Base-by-base conservation (phyloP, 2,329 filamentous ascomycete genomes). In the Penicillium capsulatum region DNA sequence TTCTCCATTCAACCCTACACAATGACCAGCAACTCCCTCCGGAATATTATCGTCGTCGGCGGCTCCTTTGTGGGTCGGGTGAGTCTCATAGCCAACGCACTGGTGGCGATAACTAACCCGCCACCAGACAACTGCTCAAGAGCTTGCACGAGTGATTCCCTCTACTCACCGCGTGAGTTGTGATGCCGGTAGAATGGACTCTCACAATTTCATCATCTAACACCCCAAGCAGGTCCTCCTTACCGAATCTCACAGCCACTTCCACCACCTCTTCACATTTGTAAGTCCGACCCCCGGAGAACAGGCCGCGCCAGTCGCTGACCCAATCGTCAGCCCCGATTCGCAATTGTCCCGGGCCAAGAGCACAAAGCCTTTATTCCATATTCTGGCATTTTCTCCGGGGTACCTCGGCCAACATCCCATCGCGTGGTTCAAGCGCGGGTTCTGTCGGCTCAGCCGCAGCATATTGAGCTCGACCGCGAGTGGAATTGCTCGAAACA, bases 281-380 rank as follows among this genome's bases (percentile, higher is more conserved):
- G 59, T 63, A 49, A 46, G 55, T 28, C 22, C 22, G 7, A 7
- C 22, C 22, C 11, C 22, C 22, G n/a, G n/a, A n/a, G n/a, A n/a
- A n/a, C n/a, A n/a, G n/a, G n/a, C n/a, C n/a, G n/a, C n/a, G n/a
- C n/a, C 19, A 22, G 19, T 5, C 9, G 9, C 19, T 22, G 19
- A 22, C 19, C n/a, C 19, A 22, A 22, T 10, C 17, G 15, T n/a
- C 26, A 64, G 60, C 58, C 60, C 36, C 58, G 58, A 2, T 64
- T 64, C 36, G 58, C 61, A 2, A 54, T 65, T 7, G 45, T 61
- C 10, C 50, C 62, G 0, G 59, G 58, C 6, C 60, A 65, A 17
- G 62, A 64, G 34, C 61, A 65, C 24, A 65, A 65, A 42, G 60
- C 61, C 0, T 64, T 65, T 37, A 58, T 64, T 32, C 60, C 58